Evolutionary conservation across 2,329 filamentous ascomycete species (phyloP).

Genomic region (Pseudocercospora vitis): DNA sequence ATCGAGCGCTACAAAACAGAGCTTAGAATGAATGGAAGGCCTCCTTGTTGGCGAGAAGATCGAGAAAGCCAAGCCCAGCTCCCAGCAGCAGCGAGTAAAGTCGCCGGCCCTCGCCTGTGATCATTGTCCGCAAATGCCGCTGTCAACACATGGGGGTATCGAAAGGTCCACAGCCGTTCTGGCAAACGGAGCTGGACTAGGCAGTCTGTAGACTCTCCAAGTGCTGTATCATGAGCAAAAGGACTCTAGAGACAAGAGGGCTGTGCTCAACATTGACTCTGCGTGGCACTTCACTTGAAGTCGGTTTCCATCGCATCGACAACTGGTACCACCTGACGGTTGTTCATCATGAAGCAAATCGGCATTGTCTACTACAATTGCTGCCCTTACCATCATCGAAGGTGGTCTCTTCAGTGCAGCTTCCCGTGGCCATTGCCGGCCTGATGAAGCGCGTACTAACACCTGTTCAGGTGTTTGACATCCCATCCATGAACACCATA

Average conservation of each 20-base stretch:
- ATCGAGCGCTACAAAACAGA: too few species aligned
- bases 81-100: too few species aligned
- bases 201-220: constrained; percentile 1
- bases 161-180: constrained; percentile 1
- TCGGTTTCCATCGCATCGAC: neutral
- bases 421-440: neutral
- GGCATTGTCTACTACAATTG: constrained; percentile 61
- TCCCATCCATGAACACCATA: constrained; percentile 66
- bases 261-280: neutral
- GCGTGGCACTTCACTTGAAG: neutral
- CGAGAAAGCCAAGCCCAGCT: too few species aligned
- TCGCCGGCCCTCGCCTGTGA: too few species aligned
- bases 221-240: neutral
- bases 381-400: constrained; percentile 60
- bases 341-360: constrained; percentile 40
- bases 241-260: neutral
- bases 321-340: neutral
- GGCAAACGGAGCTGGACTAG: neutral
- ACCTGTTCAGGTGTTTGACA: constrained; percentile 65
- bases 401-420: constrained; percentile 53
- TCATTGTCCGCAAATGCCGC: neutral
- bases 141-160: neutral
- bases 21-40: too few species aligned
- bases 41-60: too few species aligned
- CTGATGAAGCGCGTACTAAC: neutral